Conservation (phyloP, 768 basidiomycete genomes). For the Lanmaoa rubissima region DNA sequence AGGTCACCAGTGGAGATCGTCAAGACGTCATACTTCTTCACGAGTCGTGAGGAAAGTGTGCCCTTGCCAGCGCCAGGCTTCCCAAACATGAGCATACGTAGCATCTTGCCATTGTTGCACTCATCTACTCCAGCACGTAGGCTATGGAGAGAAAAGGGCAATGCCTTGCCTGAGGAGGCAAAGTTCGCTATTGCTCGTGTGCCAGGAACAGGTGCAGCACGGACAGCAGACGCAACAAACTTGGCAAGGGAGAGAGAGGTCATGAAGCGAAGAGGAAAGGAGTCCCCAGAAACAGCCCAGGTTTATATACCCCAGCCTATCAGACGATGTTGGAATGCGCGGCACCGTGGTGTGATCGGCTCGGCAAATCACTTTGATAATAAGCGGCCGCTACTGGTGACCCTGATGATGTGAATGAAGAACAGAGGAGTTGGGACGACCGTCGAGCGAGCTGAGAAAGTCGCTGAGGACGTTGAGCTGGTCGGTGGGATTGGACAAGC, state of each 20-base stretch:
- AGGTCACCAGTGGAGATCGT: conserved; percentile 84
- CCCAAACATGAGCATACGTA: conserved; percentile 57
- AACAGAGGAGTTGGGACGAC: too few relatives aligned
- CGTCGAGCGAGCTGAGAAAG: background rate
- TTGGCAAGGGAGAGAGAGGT: conserved; percentile 14
- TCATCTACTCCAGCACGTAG: conserved; percentile 32
- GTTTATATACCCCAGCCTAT: conserved; percentile 22
- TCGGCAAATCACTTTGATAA: background rate
- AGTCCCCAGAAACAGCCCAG: background rate
- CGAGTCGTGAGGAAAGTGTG: conserved; percentile 71
- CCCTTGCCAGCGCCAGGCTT: conserved; percentile 81
- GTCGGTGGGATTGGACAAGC: background rate
- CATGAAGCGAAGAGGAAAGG: conserved; percentile 16
- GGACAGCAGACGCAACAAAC: conserved; percentile 10
- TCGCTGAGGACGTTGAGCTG: background rate
- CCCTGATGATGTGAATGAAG: background rate
- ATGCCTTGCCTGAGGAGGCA: conserved; percentile 36
- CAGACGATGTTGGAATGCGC: conserved; percentile 12
- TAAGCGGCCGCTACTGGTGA: background rate
- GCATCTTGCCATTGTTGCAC: conserved; percentile 21
- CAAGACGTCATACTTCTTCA: conserved; percentile 77
- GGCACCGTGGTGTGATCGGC: conserved; percentile 2
- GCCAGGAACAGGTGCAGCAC: conserved; percentile 9
- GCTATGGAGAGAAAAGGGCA: conserved; percentile 52
- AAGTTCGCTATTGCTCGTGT: conserved; percentile 32